phyloP scores from a whole-genome alignment of 108 stramenopile species.

The Cyclotella atomus region DNA sequence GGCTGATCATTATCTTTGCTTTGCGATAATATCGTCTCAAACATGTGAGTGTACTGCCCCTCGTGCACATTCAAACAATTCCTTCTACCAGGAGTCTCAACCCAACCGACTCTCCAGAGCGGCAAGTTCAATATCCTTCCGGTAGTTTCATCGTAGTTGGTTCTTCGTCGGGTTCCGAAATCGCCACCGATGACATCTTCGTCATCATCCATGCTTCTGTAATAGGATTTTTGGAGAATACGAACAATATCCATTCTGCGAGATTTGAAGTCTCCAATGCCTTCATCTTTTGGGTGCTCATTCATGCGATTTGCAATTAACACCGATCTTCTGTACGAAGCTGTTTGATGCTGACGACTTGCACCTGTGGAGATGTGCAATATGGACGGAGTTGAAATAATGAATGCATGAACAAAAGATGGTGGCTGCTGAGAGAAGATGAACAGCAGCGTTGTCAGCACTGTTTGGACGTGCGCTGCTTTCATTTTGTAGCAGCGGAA shows the following conservation, averaged over 20 bases:
- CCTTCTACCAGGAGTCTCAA: conserved; percentile 76
- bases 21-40: conserved; percentile 61
- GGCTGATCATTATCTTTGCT: conserved; percentile 13
- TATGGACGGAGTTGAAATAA: too few species aligned
- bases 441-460: too few species aligned
- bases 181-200: background rate
- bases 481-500: too few species aligned
- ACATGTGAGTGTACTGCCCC: conserved; percentile 76
- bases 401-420: too few species aligned
- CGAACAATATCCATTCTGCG: conserved; percentile 43
- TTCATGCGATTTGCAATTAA: too few species aligned
- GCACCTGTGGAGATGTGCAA: too few species aligned
- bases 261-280: conserved; percentile 19
- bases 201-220: conserved; percentile 17
- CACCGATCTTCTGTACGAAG: too few species aligned
- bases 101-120: conserved; percentile 73
- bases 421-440: too few species aligned
- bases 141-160: conserved; percentile 35
- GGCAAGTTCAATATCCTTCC: conserved; percentile 62
- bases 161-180: background rate
- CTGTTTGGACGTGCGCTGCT: too few species aligned
- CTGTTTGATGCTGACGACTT: too few species aligned
- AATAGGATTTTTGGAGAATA: conserved; percentile 43
- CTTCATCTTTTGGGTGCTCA: too few species aligned
- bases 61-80: conserved; percentile 82